Base-by-base conservation (phyloP, 345 rosid species). In the Melaleuca alternifolia region DNA sequence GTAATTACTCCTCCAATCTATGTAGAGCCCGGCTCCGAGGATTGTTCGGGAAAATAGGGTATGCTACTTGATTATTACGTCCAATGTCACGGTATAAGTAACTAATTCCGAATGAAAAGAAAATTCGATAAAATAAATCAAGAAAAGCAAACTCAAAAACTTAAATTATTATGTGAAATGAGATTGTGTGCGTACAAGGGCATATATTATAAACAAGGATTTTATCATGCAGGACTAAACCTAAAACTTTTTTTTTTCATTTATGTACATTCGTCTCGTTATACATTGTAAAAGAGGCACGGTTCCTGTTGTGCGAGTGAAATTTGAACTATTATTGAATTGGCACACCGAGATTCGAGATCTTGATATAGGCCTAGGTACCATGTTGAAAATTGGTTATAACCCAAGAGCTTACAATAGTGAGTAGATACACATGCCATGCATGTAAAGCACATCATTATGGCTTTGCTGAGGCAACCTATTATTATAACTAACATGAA, bases 391-490 rank as follows among this genome's bases (percentile, higher is more conserved):
- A 71, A 20, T 18, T 41, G 5, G 13, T 33, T 10, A 0, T 10
- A 1, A 71, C 48, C 11, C 7, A 0, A 37, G 26, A 18, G 26
- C 7, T 18, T 18, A 11, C 18, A 3, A 2, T 37, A 37, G 9
- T 1, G 1, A 71, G 24, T 2, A 20, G 5, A 65, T 15, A 6
- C 23, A 1, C 44, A 16, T 1, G 0, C 2, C 11, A 2, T 1
- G 6, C 23, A 4, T 65, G 2, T 16, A 30, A 30, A 6, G 11
- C 23, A 7, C 77, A 8, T 65, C 16, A 65, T 33, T 30, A 65
- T 65, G 6, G 4, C 23, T 4, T 2, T 2, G 6, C 77, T 65
- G 7, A 65, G 33, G 44, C 23, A 65, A 65, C 5, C 3, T 16
- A 65, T 15, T 37, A 30, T 7, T 16, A 11, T 20, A 30, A 21